These are phyloP conservation scores for Hermanozyma aechmeae DNA, from an alignment of 805 yeast genomes.

Conservation along the genomic window DNA sequence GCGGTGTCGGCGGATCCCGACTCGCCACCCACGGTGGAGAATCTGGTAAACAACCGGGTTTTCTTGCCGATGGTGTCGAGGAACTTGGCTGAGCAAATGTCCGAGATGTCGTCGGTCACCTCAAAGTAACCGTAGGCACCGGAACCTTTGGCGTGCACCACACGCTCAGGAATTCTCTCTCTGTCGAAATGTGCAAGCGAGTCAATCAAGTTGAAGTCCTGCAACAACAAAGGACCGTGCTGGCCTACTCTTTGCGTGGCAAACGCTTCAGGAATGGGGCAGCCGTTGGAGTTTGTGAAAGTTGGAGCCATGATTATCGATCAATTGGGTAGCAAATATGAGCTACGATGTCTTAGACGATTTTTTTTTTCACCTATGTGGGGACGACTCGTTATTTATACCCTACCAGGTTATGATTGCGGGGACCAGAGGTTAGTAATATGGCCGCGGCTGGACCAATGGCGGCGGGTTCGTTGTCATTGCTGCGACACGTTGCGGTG, in stretches of 20 bases:
- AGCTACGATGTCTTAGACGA: too few species aligned
- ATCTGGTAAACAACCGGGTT: constrained; percentile 43
- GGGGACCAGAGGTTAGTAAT: too few species aligned
- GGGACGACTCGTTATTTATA: too few species aligned
- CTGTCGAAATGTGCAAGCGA: constrained; percentile 81
- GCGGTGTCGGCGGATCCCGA: constrained; percentile 74
- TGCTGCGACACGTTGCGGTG: too few species aligned
- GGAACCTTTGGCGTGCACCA: constrained; percentile 89
- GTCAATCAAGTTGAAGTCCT: constrained; percentile 75
- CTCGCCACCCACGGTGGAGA: constrained; percentile 86
- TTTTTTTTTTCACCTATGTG: too few species aligned
- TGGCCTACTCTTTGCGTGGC: constrained; percentile 69
- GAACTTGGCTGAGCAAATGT: constrained; percentile 16
- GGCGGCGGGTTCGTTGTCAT: too few species aligned
- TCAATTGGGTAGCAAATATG: too few species aligned
- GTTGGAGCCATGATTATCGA: constrained; percentile 39
- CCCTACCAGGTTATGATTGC: too few species aligned
- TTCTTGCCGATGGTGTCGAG: constrained; percentile 21
- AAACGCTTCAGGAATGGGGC: constrained; percentile 68
- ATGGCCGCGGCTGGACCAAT: too few species aligned
- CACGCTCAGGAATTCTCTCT: constrained; percentile 87
- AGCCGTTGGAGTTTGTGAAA: constrained; percentile 66
- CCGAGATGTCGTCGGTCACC: constrained; percentile 53
- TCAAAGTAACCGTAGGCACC: constrained; percentile 87
- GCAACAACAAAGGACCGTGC: constrained; percentile 72